A percentile compares a stretch with the other conserved stretches of the same genome.
Conservation (phyloP, 306 rosid genomes). For the Comarum palustre region DNA sequence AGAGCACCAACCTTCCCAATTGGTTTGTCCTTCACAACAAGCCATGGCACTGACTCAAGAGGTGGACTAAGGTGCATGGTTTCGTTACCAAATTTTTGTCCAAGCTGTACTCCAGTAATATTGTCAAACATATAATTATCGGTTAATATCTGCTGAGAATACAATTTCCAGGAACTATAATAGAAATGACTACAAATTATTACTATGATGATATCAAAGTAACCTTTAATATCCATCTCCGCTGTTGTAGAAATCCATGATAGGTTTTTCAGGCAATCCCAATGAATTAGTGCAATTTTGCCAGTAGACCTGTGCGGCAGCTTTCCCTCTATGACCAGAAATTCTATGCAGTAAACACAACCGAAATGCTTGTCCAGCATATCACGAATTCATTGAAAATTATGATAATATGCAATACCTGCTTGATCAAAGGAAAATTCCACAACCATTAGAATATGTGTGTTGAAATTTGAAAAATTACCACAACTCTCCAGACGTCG, state of each 20-base stretch:
- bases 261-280: constrained; percentile 37
- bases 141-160: background rate
- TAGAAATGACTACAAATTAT: background rate
- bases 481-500: constrained; percentile 55
- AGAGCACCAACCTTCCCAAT: constrained; percentile 35
- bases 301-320: constrained; percentile 14
- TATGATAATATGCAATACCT: background rate
- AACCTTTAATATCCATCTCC: constrained; percentile 51
- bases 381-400: background rate
- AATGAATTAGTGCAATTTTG: constrained; percentile 31
- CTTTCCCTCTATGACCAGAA: constrained; percentile 42
- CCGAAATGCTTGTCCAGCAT: constrained; percentile 43
- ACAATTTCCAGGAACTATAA: background rate
- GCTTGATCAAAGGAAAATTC: background rate
- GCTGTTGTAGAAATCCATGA: constrained; percentile 35
- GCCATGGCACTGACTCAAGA: constrained; percentile 47
- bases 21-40: constrained; percentile 53
- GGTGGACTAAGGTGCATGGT: constrained; percentile 42
- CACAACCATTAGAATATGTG: background rate
- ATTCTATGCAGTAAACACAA: constrained; percentile 51
- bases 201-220: background rate
- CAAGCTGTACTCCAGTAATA: constrained; percentile 32
- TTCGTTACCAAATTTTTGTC: constrained; percentile 33
- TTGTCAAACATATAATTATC: background rate
- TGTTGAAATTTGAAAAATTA: constrained; percentile 18